Base-by-base conservation (phyloP, 2,329 filamentous ascomycete genomes). In the Aureobasidium musti region DNA sequence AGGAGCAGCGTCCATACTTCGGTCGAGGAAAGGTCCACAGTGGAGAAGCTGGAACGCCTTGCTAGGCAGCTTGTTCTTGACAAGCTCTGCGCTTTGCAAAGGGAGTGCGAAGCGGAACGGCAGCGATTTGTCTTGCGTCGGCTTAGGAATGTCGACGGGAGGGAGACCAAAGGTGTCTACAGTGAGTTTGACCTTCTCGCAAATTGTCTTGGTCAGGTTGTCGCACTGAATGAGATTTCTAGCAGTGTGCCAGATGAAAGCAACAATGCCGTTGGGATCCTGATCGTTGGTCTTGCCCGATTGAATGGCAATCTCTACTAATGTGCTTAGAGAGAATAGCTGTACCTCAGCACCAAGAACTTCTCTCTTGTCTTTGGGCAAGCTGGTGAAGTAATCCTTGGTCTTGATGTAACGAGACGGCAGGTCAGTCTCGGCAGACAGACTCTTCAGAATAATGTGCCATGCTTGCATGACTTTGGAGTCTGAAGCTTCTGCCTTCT, bases 11-110 rank as follows among this genome's bases (percentile, higher is more conserved):
- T 90, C 88, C 72, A 92, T 89, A 70, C 83, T 87, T n/a, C 90
- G 82, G 71, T 92, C 89, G 76, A 93, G 83, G 72, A 90, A 92
- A 0, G 90, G 89, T 0, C 89, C 90, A 57, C 86, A 89, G 72
- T 90, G 80, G 10, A 85, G 76, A 13, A 92, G 79, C 72, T 92
- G 89, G 68, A 92, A 91, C 21, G 88, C 82, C 10, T 80, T 79
- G 19, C 82, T 77, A 1, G 81, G 74, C 65, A 81, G 72, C 3
- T 73, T 76, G 73, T 70, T 69, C 60, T 72, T 63, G 56, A 75
- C 52, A 13, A 68, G 67, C 13, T 68, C 63, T 65, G 37, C 70
- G 69, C 39, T 71, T 65, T 70, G 61, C 74, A 77, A 33, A 13
- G 73, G 72, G n/a, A 74, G 67, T 8, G 72, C 72, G 67, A 81